A percentile compares a stretch with the other conserved stretches of the same genome.
These are phyloP conservation scores for Cryptomeria japonica DNA, from an alignment of 75 land plant species.

Conservation along the genomic window DNA sequence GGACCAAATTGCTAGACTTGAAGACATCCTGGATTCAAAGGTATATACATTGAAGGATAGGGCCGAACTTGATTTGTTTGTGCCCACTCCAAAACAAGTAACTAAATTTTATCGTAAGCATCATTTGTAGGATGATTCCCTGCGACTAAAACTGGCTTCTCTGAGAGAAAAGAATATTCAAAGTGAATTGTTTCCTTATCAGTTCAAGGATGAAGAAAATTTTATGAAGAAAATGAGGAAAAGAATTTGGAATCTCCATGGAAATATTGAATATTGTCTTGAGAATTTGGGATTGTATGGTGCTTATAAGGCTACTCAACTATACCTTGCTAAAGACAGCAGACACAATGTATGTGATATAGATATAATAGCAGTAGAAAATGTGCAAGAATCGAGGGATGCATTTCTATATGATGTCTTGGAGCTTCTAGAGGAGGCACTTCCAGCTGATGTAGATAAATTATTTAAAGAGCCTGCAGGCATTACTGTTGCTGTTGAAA, in stretches of 20 bases:
- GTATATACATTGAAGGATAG: conserved; percentile 65
- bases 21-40: conserved; percentile 61
- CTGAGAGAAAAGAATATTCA: conserved; percentile 34
- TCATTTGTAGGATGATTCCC: conserved; percentile 4
- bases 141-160: conserved; percentile 41
- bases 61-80: conserved; percentile 61
- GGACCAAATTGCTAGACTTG: conserved; percentile 54
- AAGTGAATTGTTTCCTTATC: conserved; percentile 8
- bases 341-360: neutral
- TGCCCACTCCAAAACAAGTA: conserved; percentile 55
- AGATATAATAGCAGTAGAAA: neutral
- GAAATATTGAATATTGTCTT: too few relatives aligned
- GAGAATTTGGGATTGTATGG: too few relatives aligned
- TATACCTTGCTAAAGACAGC: neutral
- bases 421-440: neutral
- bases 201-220: conserved; percentile 46
- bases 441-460: conserved; percentile 19
- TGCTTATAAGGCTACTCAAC: neutral
- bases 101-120: conserved; percentile 34
- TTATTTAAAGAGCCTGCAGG: conserved; percentile 33
- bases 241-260: too few relatives aligned
- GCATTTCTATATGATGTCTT: neutral
- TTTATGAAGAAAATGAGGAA: neutral
- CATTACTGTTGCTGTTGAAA: conserved; percentile 26
- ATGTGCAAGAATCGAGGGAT: neutral